A percentile compares a stretch with the other conserved stretches of the same genome.
phyloP scores from a whole-genome alignment of 2,329 filamentous ascomycete genomes.

The Colletotrichum kahawae region DNA sequence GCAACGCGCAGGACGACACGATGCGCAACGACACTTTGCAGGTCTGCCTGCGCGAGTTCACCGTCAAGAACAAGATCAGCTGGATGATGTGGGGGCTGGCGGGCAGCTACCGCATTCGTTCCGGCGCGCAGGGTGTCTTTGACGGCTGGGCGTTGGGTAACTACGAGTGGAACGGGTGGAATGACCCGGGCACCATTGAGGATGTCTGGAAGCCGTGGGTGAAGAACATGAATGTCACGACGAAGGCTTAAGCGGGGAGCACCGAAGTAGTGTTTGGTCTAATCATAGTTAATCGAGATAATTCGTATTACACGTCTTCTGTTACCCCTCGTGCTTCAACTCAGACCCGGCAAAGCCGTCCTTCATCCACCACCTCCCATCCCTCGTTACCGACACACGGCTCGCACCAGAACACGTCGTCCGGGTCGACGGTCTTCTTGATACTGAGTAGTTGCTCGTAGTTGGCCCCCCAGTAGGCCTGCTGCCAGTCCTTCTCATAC shows the following conservation, averaged over 20 bases:
- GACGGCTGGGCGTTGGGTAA: constrained; percentile 56
- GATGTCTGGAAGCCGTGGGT: constrained; percentile 58
- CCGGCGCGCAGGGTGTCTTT: constrained; percentile 47
- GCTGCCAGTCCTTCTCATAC: constrained; percentile 19
- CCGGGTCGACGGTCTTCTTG: constrained; percentile 14
- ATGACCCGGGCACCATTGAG: constrained; percentile 48
- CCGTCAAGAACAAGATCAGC: constrained; percentile 46
- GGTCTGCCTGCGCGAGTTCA: constrained; percentile 50
- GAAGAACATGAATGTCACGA: constrained; percentile 42
- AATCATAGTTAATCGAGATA: background rate
- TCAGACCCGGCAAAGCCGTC: background rate
- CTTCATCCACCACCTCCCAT: background rate
- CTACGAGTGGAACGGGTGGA: constrained; percentile 52
- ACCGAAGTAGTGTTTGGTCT: background rate
- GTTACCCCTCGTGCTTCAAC: background rate
- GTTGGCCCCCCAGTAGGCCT: constrained; percentile 19
- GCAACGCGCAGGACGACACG: constrained; percentile 49
- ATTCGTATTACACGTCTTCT: background rate
- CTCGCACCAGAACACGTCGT: constrained; percentile 16
- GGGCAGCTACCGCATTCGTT: constrained; percentile 53
- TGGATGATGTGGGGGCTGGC: constrained; percentile 57
- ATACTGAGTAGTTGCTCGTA: constrained; percentile 10
- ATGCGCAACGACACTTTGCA: constrained; percentile 35
- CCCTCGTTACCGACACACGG: constrained; percentile 13
- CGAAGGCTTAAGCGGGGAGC: constrained; percentile 29